phyloP scores from a whole-genome alignment of 306 rosid genomes.

The Mucuna pruriens region DNA sequence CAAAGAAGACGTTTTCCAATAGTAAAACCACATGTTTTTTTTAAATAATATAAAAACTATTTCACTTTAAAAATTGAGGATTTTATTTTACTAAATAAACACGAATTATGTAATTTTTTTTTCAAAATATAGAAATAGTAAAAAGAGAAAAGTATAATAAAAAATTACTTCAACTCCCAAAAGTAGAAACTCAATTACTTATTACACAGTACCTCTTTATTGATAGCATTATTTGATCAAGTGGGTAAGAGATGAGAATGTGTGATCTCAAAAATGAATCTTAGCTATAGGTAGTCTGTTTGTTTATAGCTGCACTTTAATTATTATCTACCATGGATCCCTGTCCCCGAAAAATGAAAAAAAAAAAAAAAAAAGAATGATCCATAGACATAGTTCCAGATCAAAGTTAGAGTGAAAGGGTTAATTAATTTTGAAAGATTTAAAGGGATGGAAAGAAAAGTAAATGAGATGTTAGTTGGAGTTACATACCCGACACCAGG shows the following conservation, averaged over 20 bases:
- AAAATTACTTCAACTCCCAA: background rate
- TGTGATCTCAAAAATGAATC: background rate
- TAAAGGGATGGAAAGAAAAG: background rate
- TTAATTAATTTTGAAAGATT: background rate
- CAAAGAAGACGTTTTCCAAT: too few species aligned
- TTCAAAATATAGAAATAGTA: background rate
- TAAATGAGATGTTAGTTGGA: background rate
- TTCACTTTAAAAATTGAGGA: too few species aligned
- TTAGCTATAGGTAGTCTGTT: background rate
- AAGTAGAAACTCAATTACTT: background rate
- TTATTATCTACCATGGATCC: too few species aligned
- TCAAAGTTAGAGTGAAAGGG: background rate
- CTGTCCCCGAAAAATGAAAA: too few species aligned
- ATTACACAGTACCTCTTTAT: background rate
- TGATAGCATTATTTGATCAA: background rate
- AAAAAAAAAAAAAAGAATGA: background rate
- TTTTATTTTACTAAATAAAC: too few species aligned
- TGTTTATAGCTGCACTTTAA: background rate
- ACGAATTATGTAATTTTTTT: too few species aligned
- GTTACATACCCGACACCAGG: constrained; percentile 75
- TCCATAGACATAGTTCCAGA: background rate
- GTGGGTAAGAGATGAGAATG: background rate
- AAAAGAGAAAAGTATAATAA: background rate
- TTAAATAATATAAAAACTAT: too few species aligned
- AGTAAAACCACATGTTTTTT: too few species aligned